Base-by-base conservation (phyloP, 73 alveolate genomes). In the Durusdinium trenchii region DNA sequence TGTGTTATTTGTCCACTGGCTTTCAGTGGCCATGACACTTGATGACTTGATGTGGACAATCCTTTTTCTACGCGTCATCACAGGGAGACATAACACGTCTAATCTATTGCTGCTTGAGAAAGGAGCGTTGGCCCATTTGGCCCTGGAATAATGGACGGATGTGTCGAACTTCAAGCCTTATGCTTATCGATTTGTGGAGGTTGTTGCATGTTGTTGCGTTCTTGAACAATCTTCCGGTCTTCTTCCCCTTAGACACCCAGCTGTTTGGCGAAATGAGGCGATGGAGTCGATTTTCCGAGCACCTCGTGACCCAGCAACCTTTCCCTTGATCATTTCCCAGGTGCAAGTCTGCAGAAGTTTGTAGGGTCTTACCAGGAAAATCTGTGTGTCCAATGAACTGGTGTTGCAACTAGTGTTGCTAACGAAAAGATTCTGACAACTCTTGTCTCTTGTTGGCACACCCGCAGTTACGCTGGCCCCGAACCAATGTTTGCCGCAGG, bases 261-360 rank as follows among this genome's bases (percentile, higher is more conserved):
- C 20, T 54, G 64, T 20, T 20, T 20, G 28, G 9, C 20, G 9
- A 10, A 64, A 46, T 50, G 16, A 90, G 97, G 84, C 97, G 32
- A 90, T 90, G 97, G 97, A 90, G n/a, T 90, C 97, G 38, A 52
- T 90, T 14, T 75, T 90, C 42, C 97, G 97, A n/a, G 97, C 97
- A 2, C 97, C 83, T 9, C 86, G 97, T 16, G 97, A 90, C 36
- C 97, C 97, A 30, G n/a, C 97, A 12, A 64, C 45, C 87, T 90
- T 90, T 67, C 97, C 97, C 45, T 67, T 90, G 97, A 87, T 90
- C 76, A 90, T 90, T 75, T 90, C 97, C 36, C 97, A 90, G 97
- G 97, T 23, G 69, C 69, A 6, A 38, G 42, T 64, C 28, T 64
- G 42, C 42, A 32, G 28, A 38, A 9, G 9, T 64, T 64, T 9